phyloP scores from a whole-genome alignment of 495 filamentous ascomycete genomes.

The Paragyromitra xinjiangensis region DNA sequence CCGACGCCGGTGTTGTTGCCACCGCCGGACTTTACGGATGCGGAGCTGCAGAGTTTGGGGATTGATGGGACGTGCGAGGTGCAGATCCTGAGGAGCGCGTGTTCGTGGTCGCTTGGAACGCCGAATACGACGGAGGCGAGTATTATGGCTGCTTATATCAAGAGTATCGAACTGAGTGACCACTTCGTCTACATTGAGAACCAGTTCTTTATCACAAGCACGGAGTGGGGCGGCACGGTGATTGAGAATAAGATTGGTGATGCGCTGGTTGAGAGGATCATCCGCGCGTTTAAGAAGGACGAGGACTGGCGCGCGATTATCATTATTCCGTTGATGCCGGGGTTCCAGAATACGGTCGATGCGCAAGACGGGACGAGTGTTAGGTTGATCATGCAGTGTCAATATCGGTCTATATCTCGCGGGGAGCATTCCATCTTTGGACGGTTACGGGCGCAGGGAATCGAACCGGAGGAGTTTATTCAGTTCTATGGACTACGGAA shows the following conservation, averaged over 20 bases:
- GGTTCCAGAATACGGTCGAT: conserved; percentile 97
- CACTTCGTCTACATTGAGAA: conserved; percentile 99
- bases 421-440: conserved; percentile 94
- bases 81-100: conserved; percentile 90
- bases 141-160: conserved; percentile 95
- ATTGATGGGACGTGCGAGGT: conserved; percentile 94
- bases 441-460: conserved; percentile 77
- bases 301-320: conserved; percentile 96
- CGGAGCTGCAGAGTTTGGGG: conserved; percentile 85
- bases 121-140: conserved; percentile 84
- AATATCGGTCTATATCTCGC: conserved; percentile 95
- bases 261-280: conserved; percentile 89
- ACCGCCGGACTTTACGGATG: conserved; percentile 85
- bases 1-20: conserved; percentile 94
- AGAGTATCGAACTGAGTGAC: conserved; percentile 91
- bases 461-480: conserved; percentile 97
- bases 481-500: conserved; percentile 90
- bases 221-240: conserved; percentile 82
- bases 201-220: conserved; percentile 97
- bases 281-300: conserved; percentile 80
- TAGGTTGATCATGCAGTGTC: conserved; percentile 95
- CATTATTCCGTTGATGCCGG: conserved; percentile 94
- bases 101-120: conserved; percentile 90
- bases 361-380: conserved; percentile 92
- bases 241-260: conserved; percentile 96